Base-by-base conservation (phyloP, 2,329 filamentous ascomycete species). In the Mollisiaceae sp. region DNA sequence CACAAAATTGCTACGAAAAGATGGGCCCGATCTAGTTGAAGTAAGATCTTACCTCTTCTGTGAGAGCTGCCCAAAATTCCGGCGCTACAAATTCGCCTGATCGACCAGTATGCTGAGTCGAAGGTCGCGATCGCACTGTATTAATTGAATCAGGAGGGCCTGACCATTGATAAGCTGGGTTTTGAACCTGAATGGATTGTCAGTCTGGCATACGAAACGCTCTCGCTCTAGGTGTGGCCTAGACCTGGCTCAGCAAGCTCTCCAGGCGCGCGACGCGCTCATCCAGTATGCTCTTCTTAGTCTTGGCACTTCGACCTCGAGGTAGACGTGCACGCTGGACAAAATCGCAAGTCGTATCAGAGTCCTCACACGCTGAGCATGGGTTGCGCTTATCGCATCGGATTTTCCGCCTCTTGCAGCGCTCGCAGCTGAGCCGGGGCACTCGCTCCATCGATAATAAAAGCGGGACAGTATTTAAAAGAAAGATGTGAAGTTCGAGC, bases 51-150 rank as follows among this genome's bases (percentile, higher is more conserved):
- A 35, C 64, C 60, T 66, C 64, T n/a, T 60, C 20, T 22, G 64
- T 36, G 41, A 66, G 60, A 41, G 64, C 45, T 50, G 41, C 60
- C 60, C 60, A 66, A 55, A 66, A 66, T n/a, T 60, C 60, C 4
- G 64, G 50, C 24, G 64, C 64, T 18, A 64, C 47, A 38, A 59
- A 64, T 2, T 55, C n/a, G 43, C 43, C 43, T 45, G n/a, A 18
- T 18, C 43, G 43, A 45, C n/a, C n/a, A 18, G 4, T 45, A 45
- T 18, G 43, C 43, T 8, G 43, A 45, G 38, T 41, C 38, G 38
- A 41, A 41, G 5, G 20, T 45, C 43, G 43, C n/a, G 43, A 45
- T 18, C 20, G 43, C 6, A 45, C 43, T 45, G 43, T n/a, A n/a
- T 45, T 20, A n/a, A 20, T 45, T n/a, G 43, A 45, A 45, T 45